Evolutionary conservation across 495 filamentous ascomycete species (phyloP), one percentile per base, ranked within the genome.

Genomic region (Hypoxylon subgilvum): DNA sequence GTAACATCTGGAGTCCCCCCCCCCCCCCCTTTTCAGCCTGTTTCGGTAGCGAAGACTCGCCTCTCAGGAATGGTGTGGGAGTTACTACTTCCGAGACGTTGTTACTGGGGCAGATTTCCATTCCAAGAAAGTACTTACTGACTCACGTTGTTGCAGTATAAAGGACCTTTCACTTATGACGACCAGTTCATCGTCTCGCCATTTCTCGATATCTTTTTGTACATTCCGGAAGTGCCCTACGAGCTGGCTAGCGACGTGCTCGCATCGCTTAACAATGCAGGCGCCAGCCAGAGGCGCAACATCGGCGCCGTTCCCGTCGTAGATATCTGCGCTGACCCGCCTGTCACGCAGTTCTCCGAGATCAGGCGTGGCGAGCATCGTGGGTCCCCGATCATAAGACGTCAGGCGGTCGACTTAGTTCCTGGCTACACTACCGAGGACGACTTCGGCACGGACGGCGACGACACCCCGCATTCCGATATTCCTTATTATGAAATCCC

Each of bases 381-480:
- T 18, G 44, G 39, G 16, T 38, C 57, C 7, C 59, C 68, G 13
- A 48, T 76, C 31, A 63, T 68, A 7, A 74, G 75, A 22, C 79
- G 79, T 16, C 76, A 80, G 61, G 61, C 55, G 36, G 57, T 60
- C 10, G 65, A 78, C 22, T 50, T 84, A 5, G 66, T 79, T 12
- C 84, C 86, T 0, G 89, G 89, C 6, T 91, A 92, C 68, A 90
- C 83, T 1, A 93, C 89, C n/a, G 71, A 69, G 34, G 89, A 93
- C 65, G 89, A 89, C 60, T 82, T 74, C 7, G 88, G 89, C 22
- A 65, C 70, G 2, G 85, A 90, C 58, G 90, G 90, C 18, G 90
- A 93, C 63, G 90, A 93, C 69, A 92, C 89, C 0, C 55, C 87
- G 3, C 90, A 93, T 63, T 78, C 80, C 0, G 68, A 69, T 4